Base-by-base conservation (phyloP, 1,284 basidiomycete species). In the Cryptococcus sp. region DNA sequence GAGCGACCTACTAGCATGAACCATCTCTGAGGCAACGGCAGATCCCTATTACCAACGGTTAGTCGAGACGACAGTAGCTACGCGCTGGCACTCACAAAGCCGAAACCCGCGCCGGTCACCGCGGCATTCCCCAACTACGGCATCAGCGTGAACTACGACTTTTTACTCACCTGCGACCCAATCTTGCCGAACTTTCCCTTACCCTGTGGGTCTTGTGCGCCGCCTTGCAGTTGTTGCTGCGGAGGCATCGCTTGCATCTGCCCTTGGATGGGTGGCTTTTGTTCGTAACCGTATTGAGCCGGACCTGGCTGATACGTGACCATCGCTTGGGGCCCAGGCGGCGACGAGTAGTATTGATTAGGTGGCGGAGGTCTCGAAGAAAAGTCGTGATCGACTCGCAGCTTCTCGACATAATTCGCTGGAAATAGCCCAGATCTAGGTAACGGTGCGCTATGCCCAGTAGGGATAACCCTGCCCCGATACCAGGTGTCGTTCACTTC, bases 401-500 rank as follows among this genome's bases (percentile, higher is more conserved):
- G 39, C 55, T 75, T 75, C 59, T 77, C 74, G 6, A 77, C 64
- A 40, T 77, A 77, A 57, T 73, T 77, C 27, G 60, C 62, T 3
- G 75, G 75, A 67, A 77, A 76, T 16, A 77, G 64, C 15, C 74
- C 75, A 4, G 62, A 55, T 41, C 68, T 65, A 17, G 67, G 69
- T 3, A 66, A 42, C 11, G 71, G 68, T 10, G 55, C 61, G 6
- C 41, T 47, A 19, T 70, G 68, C 22, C 71, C 71, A 46, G 66
- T 62, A 1, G 67, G 68, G 3, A 73, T 66, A 27, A 74, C 66
- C 53, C 72, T 55, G 3, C 75, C 75, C 27, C 75, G 61, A 55
- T 62, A 76, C 75, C 75, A 77, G 57, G 76, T 69, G 11, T 68
- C 65, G 57, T 77, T 77, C 55, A 77, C 74, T 73, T 39, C 27